A percentile compares a stretch with the other conserved stretches of the same genome.
Conservation (phyloP, 2,329 filamentous ascomycete genomes). For the Thelonectria blattea region DNA sequence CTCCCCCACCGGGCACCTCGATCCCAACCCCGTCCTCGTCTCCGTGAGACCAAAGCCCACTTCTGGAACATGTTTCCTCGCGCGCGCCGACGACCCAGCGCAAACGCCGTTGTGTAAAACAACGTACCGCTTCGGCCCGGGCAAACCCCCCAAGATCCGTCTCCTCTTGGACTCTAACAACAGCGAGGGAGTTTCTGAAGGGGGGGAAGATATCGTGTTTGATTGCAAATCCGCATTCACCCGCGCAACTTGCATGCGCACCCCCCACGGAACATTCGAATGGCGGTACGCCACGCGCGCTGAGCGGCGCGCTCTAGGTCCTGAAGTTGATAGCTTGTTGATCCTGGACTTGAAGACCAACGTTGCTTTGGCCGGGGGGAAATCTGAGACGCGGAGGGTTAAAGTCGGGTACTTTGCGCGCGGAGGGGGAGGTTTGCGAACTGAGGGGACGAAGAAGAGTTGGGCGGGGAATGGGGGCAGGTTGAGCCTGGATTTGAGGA, state of each 20-base stretch:
- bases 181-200: too few relatives aligned
- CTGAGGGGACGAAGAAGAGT: constrained; percentile 44
- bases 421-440: constrained; percentile 46
- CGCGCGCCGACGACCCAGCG: constrained; percentile 47
- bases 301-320: constrained; percentile 52
- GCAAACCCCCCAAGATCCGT: constrained; percentile 54
- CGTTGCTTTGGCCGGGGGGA: constrained; percentile 39
- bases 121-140: constrained; percentile 63
- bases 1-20: constrained; percentile 42
- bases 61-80: constrained; percentile 57
- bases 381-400: constrained; percentile 39
- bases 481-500: constrained; percentile 50
- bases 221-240: constrained; percentile 50
- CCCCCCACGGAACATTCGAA: constrained; percentile 56
- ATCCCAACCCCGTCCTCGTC: constrained; percentile 52
- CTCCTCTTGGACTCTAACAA: constrained; percentile 26
- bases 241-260: constrained; percentile 53
- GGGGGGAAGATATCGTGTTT: constrained; percentile 39
- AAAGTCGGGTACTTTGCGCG: constrained; percentile 53
- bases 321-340: constrained; percentile 49
- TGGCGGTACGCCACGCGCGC: constrained; percentile 61
- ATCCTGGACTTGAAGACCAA: constrained; percentile 56
- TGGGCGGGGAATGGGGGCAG: constrained; percentile 59
- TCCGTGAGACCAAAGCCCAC: constrained; percentile 55
- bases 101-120: constrained; percentile 54